Percentiles rank a stretch among this genome's conserved stretches.
Conservation (phyloP, 192 early-diverging fungal genomes). For the Umbelopsis ramanniana region DNA sequence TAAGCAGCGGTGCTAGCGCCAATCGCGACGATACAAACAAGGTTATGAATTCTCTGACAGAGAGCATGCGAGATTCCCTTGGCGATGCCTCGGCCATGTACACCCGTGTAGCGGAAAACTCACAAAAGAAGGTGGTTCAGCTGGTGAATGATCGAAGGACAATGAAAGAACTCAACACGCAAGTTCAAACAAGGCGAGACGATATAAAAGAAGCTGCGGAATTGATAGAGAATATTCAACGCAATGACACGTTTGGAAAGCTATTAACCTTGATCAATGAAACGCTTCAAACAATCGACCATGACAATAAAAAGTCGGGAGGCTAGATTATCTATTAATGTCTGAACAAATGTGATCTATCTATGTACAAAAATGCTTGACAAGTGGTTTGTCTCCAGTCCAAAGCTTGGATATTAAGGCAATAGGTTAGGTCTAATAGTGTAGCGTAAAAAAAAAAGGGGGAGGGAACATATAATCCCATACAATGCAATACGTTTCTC, state of each 20-base stretch:
- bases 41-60: constrained; percentile 1
- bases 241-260: not conserved
- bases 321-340: not conserved
- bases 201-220: constrained; percentile 3
- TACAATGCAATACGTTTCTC: not conserved
- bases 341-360: too few relatives aligned
- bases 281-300: not conserved
- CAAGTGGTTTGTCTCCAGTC: too few relatives aligned
- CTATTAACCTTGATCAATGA: not conserved
- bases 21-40: constrained; percentile 17
- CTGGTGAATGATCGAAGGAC: constrained; percentile 1
- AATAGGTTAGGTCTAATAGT: too few relatives aligned
- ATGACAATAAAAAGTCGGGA: not conserved
- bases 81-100: not conserved
- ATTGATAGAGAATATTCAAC: constrained; percentile 4
- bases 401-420: too few relatives aligned
- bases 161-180: not conserved
- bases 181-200: not conserved
- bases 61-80: not conserved
- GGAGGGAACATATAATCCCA: not conserved
- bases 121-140: not conserved
- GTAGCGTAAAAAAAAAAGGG: not conserved
- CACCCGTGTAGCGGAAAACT: not conserved
- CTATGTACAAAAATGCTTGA: too few relatives aligned
- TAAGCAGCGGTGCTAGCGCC: not conserved